Percentiles rank a stretch among this genome's conserved stretches.
Evolutionary conservation across 2,329 filamentous ascomycete species (phyloP).

Genomic region (Emericellopsis atlantica): DNA sequence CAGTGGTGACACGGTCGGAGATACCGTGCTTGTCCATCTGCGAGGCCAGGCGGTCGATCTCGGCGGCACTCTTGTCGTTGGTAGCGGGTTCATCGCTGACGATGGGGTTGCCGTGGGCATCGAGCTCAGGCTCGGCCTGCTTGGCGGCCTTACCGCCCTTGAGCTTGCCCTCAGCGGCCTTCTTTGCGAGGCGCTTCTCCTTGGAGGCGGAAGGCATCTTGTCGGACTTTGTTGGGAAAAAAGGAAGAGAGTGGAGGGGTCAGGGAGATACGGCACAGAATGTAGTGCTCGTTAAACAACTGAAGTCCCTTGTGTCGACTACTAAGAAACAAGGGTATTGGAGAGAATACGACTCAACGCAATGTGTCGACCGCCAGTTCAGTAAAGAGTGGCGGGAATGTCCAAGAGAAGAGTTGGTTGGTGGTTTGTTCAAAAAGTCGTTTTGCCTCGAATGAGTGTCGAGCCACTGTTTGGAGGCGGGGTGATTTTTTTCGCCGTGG

Average conservation of each 20-base stretch:
- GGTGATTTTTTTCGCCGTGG: slow-evolving; percentile 23
- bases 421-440: slow-evolving; percentile 1
- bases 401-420: slow-evolving; percentile 2
- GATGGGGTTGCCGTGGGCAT: slow-evolving; percentile 46
- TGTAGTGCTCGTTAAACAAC: neutral
- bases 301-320: neutral
- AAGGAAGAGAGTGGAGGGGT: slow-evolving; percentile 1
- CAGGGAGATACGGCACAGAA: neutral
- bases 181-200: slow-evolving; percentile 60
- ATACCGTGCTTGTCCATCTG: slow-evolving; percentile 96
- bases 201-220: slow-evolving; percentile 59
- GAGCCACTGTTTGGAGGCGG: slow-evolving; percentile 14
- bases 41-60: slow-evolving; percentile 74
- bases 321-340: neutral
- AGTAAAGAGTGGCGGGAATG: slow-evolving; percentile 4
- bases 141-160: slow-evolving; percentile 63
- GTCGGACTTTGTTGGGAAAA: slow-evolving; percentile 11
- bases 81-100: slow-evolving; percentile 55
- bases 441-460: neutral
- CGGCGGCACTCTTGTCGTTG: slow-evolving; percentile 59
- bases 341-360: neutral
- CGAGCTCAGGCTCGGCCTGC: slow-evolving; percentile 56
- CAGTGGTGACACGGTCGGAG: slow-evolving; percentile 95
- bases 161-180: slow-evolving; percentile 55
- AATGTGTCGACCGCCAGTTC: slow-evolving; percentile 1